Base-by-base conservation (phyloP, 2,329 filamentous ascomycete species). In the Metarhizium album region DNA sequence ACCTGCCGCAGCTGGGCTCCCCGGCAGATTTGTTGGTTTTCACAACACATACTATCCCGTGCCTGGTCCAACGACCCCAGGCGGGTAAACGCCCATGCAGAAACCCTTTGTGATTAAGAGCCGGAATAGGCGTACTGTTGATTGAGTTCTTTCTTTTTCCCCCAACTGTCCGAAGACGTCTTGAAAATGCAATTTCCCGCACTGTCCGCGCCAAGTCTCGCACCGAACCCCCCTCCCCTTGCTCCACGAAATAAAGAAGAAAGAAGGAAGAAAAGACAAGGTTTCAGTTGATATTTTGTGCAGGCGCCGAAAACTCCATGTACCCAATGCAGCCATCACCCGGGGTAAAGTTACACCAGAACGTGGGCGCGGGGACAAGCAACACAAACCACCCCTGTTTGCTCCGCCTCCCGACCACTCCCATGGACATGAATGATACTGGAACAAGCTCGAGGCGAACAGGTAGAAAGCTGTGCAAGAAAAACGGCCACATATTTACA, bases 401-500 rank as follows among this genome's bases (percentile, higher is more conserved):
- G 20, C 29, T 38, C 33, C 23, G 18, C 16, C 31, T 46, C 31
- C 22, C 29, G 9, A 22, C 42, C 20, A 45, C 9, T 9, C n/a
- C 6, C n/a, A n/a, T n/a, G n/a, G n/a, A n/a, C 4, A 45, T 27
- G 27, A 31, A 23, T 29, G 23, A 27, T 40, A 40, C 37, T 22
- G 18, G 16, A 20, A 40, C n/a, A 40, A 40, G 37, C n/a, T 8
- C 8, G 18, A 7, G 8, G 37, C 18, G 18, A 40, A 35, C 16
- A 35, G 11, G 33, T 35, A 35, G 11, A n/a, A n/a, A 35, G 33
- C 16, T 16, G 33, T 35, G 14, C 13, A 48, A 45, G 46, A 45
- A 24, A 53, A 53, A 35, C 46, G n/a, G n/a, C n/a, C n/a, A n/a
- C n/a, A n/a, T n/a, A n/a, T 27, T 14, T 42, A 29, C 46, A 33